phyloP scores from a whole-genome alignment of 192 early-diverging fungal species.

The Coemansia sp. region DNA sequence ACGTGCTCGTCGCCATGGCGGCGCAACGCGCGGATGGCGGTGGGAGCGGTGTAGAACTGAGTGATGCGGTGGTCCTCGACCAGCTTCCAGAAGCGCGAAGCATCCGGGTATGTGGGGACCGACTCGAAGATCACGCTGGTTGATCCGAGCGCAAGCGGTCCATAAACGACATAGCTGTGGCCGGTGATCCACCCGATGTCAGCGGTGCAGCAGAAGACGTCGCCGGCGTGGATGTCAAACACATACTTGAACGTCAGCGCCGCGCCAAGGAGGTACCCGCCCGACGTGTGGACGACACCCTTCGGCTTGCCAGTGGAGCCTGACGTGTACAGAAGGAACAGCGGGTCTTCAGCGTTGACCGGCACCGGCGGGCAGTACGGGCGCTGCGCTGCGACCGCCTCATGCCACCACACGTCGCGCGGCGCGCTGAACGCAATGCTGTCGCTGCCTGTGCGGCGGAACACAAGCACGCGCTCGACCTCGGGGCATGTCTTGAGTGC shows the following conservation, averaged over 20 bases:
- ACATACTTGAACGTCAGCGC: conserved; percentile 83
- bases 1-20: conserved; percentile 80
- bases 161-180: conserved; percentile 92
- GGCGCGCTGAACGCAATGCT: conserved; percentile 69
- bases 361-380: conserved; percentile 83
- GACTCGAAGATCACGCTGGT: conserved; percentile 95
- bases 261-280: conserved; percentile 92
- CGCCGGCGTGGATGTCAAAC: conserved; percentile 89
- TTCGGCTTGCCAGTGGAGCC: conserved; percentile 90
- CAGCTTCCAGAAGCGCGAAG: conserved; percentile 77
- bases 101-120: conserved; percentile 90
- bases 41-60: conserved; percentile 98
- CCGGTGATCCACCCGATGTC: conserved; percentile 92
- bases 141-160: conserved; percentile 79
- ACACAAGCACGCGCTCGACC: conserved; percentile 85
- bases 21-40: conserved; percentile 94
- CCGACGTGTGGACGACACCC: conserved; percentile 93
- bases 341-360: conserved; percentile 87
- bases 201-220: conserved; percentile 92
- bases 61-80: conserved; percentile 91
- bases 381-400: conserved; percentile 78
- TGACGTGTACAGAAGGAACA: conserved; percentile 94
- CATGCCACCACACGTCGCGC: conserved; percentile 95
- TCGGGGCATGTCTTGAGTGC: conserved; percentile 75
- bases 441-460: conserved; percentile 81